Evolutionary conservation across 805 yeast species (phyloP).

Genomic region (Saturnispora hagleri): DNA sequence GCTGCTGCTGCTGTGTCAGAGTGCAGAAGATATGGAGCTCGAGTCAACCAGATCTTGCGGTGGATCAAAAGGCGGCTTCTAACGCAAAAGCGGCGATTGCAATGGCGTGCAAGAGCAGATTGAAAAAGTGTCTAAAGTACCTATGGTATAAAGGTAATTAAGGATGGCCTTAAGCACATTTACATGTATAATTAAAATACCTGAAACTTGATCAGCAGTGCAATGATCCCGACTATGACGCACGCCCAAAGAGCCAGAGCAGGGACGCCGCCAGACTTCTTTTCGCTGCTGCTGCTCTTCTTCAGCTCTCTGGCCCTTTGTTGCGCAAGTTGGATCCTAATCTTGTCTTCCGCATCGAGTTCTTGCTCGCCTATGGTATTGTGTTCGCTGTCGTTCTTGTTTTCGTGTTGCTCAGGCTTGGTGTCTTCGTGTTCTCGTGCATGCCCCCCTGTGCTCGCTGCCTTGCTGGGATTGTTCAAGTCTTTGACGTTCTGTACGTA

Average conservation of each 20-base stretch:
- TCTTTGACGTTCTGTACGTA: conserved; percentile 35
- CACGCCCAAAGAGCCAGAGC: neutral
- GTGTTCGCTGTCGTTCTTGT: conserved; percentile 3
- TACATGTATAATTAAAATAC: neutral
- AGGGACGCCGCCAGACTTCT: neutral
- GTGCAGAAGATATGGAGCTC: too few species aligned
- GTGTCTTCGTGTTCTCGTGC: neutral
- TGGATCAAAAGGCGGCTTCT: too few species aligned
- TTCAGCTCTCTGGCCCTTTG: neutral
- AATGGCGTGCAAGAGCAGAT: too few species aligned
- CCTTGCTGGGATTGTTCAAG: conserved; percentile 15
- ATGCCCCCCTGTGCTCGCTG: neutral
- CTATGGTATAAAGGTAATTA: conserved; percentile 4
- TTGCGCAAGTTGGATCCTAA: conserved; percentile 30
- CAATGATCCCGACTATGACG: conserved; percentile 2
- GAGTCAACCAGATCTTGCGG: too few species aligned
- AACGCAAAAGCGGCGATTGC: too few species aligned
- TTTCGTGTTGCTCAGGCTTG: conserved; percentile 21
- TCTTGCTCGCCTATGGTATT: conserved; percentile 28
- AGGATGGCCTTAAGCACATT: neutral
- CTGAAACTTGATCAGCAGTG: neutral
- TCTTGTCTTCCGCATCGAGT: conserved; percentile 62
- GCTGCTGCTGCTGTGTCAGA: too few species aligned
- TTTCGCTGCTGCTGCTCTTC: neutral
- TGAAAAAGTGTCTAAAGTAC: neutral